Percentiles rank a stretch among this genome's conserved stretches.
phyloP scores from a whole-genome alignment of 768 basidiomycete genomes.

The Boletus subparvulus region DNA sequence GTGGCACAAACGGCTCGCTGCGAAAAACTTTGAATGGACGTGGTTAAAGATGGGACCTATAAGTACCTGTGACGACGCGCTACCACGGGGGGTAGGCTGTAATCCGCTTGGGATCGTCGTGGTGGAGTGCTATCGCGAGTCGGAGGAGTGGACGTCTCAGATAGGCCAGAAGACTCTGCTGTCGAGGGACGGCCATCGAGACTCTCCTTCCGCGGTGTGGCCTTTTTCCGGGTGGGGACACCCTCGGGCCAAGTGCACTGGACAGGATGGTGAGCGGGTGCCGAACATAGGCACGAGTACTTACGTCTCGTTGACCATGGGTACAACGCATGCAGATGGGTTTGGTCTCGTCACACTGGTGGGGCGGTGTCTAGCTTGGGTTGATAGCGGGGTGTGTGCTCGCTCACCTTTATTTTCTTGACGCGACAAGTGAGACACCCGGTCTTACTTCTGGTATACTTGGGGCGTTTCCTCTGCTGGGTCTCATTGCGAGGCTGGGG shows the following conservation, averaged over 20 bases:
- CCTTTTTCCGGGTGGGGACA: slow-evolving; percentile 69
- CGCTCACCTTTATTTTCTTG: slow-evolving; percentile 88
- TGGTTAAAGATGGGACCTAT: not conserved
- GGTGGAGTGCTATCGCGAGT: slow-evolving; percentile 67
- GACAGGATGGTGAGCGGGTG: slow-evolving; percentile 11
- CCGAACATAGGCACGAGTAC: slow-evolving; percentile 18
- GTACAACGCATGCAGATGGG: slow-evolving; percentile 85
- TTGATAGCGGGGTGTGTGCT: not conserved
- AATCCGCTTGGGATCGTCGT: slow-evolving; percentile 45
- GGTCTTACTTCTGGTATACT: slow-evolving; percentile 93
- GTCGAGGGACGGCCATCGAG: slow-evolving; percentile 68
- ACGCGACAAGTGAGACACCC: slow-evolving; percentile 92
- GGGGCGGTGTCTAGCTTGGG: slow-evolving; percentile 1
- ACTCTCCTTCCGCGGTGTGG: slow-evolving; percentile 54
- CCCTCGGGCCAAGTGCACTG: slow-evolving; percentile 87
- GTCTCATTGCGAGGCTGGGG: slow-evolving; percentile 49
- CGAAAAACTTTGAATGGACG: slow-evolving; percentile 6
- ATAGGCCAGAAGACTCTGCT: slow-evolving; percentile 70
- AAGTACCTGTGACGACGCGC: slow-evolving; percentile 43
- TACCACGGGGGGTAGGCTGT: slow-evolving; percentile 36
- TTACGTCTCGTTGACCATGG: slow-evolving; percentile 80
- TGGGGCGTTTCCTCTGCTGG: slow-evolving; percentile 77
- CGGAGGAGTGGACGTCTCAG: slow-evolving; percentile 71
- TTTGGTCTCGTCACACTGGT: slow-evolving; percentile 87
- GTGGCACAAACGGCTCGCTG: slow-evolving; percentile 48